Conservation (phyloP, 169 alveolate species). For the Babesia divergens region DNA sequence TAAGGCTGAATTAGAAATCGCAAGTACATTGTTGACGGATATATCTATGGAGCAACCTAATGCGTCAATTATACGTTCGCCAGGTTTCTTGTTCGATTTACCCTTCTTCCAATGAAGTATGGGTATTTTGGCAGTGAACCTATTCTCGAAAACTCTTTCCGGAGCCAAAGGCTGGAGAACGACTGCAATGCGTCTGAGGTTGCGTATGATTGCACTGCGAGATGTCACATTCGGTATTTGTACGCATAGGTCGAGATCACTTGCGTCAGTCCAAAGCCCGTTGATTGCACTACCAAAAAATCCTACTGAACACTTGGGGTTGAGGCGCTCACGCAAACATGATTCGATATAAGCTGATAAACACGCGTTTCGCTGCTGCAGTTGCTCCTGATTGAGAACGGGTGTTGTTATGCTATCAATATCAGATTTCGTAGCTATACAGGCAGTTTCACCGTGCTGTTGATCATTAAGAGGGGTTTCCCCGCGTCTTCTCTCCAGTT, state of each 20-base stretch:
- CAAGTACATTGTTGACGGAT: conserved; percentile 76
- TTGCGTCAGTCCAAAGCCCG: conserved; percentile 76
- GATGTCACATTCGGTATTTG: conserved; percentile 71
- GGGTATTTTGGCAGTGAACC: conserved; percentile 80
- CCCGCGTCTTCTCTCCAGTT: too few species aligned
- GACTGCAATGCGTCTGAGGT: conserved; percentile 65
- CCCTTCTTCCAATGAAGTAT: conserved; percentile 68
- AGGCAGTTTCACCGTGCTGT: not conserved
- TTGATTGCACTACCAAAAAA: conserved; percentile 73
- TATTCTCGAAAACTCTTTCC: conserved; percentile 69
- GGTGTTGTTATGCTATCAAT: not conserved
- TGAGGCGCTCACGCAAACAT: conserved; percentile 38
- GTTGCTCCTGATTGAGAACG: not conserved
- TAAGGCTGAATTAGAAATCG: conserved; percentile 73
- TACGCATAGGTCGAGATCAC: conserved; percentile 77
- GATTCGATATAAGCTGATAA: conserved; percentile 13
- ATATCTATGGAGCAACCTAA: conserved; percentile 67
- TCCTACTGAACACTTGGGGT: conserved; percentile 45
- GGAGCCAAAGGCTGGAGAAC: conserved; percentile 65
- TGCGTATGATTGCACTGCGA: conserved; percentile 67
- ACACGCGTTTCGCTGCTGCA: not conserved
- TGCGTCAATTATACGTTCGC: not conserved
- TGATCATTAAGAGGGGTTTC: not conserved
- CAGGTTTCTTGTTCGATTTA: not conserved
- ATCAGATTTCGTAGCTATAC: not conserved